phyloP scores from a whole-genome alignment of 306 rosid genomes.

The Dicorynia guianensis region DNA sequence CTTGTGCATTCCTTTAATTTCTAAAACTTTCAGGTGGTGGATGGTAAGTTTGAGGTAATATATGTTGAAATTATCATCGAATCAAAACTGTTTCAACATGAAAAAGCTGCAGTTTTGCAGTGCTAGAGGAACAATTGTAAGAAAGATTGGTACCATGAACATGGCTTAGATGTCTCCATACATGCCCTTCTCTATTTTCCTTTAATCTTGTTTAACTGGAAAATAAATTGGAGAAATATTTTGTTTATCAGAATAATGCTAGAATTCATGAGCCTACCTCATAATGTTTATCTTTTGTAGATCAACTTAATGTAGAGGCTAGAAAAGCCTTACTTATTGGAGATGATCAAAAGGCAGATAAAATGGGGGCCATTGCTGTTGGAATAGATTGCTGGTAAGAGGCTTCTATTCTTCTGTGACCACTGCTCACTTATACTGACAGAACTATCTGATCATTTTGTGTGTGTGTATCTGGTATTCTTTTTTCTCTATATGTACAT shows the following conservation, averaged over 20 bases:
- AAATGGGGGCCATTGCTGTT: constrained; percentile 74
- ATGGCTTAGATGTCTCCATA: neutral
- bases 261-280: neutral
- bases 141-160: constrained; percentile 3
- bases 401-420: constrained; percentile 31
- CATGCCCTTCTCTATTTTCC: constrained; percentile 1
- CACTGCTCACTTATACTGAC: neutral
- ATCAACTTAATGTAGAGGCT: constrained; percentile 72
- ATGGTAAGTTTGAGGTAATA: constrained; percentile 3
- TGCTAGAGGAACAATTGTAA: neutral
- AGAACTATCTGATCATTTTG: constrained; percentile 24
- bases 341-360: constrained; percentile 83
- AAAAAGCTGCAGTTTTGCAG: neutral
- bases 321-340: constrained; percentile 84
- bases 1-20: constrained; percentile 16
- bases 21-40: neutral
- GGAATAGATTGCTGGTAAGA: constrained; percentile 93
- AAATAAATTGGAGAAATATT: constrained; percentile 1
- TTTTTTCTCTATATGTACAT: neutral
- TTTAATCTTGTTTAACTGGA: constrained; percentile 21
- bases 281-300: constrained; percentile 45
- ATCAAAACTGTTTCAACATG: neutral
- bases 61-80: neutral
- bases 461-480: neutral
- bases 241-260: constrained; percentile 13